phyloP scores from a whole-genome alignment of 2,329 filamentous ascomycete species.

The Diplodia corticola region DNA sequence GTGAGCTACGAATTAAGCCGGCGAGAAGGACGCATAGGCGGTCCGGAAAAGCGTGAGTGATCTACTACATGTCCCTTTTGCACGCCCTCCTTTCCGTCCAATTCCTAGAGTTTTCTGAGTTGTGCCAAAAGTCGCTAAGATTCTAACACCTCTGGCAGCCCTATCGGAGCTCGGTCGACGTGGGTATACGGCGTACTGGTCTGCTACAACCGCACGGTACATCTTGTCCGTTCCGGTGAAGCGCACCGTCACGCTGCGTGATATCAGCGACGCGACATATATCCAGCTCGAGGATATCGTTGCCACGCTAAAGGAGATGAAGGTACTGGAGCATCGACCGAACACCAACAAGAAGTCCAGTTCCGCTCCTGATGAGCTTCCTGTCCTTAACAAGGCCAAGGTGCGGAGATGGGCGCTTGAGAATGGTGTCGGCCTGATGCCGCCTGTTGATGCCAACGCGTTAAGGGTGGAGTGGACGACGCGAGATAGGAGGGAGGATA shows the following conservation, averaged over 20 bases:
- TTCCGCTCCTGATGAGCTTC: neutral
- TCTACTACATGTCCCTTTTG: neutral
- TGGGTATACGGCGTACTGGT: conserved; percentile 86
- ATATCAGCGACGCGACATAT: conserved; percentile 76
- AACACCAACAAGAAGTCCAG: neutral
- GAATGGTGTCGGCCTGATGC: conserved; percentile 15
- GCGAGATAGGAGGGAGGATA: conserved; percentile 6
- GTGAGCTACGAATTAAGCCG: conserved; percentile 89
- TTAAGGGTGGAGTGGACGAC: conserved; percentile 8
- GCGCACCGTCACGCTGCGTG: conserved; percentile 63
- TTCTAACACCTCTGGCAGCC: conserved; percentile 41
- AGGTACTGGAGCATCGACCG: conserved; percentile 14
- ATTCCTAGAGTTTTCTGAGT: neutral
- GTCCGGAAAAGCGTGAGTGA: conserved; percentile 75
- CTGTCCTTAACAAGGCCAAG: conserved; percentile 21
- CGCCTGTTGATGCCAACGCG: conserved; percentile 12
- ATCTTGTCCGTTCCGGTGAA: conserved; percentile 49
- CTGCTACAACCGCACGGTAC: conserved; percentile 74
- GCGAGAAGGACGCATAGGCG: conserved; percentile 79
- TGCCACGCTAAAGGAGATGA: conserved; percentile 76
- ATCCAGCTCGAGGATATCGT: conserved; percentile 85
- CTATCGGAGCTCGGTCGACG: conserved; percentile 81
- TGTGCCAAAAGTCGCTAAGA: neutral
- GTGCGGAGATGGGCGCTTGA: conserved; percentile 19
- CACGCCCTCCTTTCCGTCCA: neutral